Base-by-base conservation (phyloP, 352 stramenopile genomes). In the Globisporangium rhizosaccharum region DNA sequence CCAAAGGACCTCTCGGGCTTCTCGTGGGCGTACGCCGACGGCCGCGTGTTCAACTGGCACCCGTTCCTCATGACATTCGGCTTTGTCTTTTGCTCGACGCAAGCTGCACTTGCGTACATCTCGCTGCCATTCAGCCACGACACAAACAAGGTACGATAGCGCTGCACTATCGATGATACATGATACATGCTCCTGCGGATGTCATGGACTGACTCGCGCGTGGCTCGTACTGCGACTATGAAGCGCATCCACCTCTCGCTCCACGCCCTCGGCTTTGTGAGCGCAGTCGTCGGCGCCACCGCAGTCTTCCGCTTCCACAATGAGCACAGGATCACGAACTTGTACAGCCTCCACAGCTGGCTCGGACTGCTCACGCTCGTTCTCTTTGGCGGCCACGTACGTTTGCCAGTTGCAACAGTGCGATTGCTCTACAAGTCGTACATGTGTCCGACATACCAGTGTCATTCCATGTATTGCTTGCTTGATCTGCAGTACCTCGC, bases 281-380 rank as follows among this genome's bases (percentile, higher is more conserved):
- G 75, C 61, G 74, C 78, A 0, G 60, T 86, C 2, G 56, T 89
- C 18, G 86, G 82, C 8, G 59, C 70, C 15, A 59, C 92, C 42
- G 86, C 86, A 0, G 84, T 96, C 51, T 93, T 96, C 51, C 78
- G 80, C 45, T 96, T 90, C 68, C 85, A 96, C 74, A 90, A 92
- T 53, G 86, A 94, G 50, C 85, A 90, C 63, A 69, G 66, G 23
- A 94, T 94, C 64, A 88, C 75, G 23, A 94, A 96, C 58, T 56
- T 96, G 28, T 94, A 93, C 71, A 92, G 81, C 57, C 71, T 94
- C 11, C 86, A 96, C 76, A 94, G 84, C 57, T 96, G 85, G 86
- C 51, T 96, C n/a, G 86, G 86, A 42, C 57, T 94, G 26, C 45
- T 70, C 17, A 84, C 79, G 30, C 63, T 87, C 53, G 70, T 90